Evolutionary conservation across 78 protist species (phyloP).

Genomic region (Abeoforma whisleri): DNA sequence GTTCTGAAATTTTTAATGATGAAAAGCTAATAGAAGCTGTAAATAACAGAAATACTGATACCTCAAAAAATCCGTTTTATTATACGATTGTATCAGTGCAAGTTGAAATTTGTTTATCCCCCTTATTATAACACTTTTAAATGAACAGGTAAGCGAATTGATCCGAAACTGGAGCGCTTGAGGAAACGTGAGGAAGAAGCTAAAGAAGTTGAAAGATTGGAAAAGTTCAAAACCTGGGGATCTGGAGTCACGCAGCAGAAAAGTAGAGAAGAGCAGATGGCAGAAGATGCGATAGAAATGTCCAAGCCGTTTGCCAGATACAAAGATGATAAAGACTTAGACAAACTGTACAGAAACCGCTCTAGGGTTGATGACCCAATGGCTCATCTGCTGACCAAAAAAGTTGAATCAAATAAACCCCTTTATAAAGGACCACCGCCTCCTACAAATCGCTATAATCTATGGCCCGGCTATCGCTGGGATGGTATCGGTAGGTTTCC

Average conservation of each 20-base stretch:
- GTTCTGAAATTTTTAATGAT: no score
- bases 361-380: constrained; percentile 14
- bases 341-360: neutral
- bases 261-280: neutral
- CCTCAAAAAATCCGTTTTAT: no score
- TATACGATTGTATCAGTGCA: no score
- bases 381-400: constrained; percentile 8
- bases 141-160: neutral
- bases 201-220: constrained; percentile 3
- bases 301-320: constrained; percentile 16
- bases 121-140: no score
- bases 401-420: neutral
- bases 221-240: constrained; percentile 1
- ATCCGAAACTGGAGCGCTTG: constrained; percentile 21
- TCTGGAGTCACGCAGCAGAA: neutral
- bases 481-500: constrained; percentile 23
- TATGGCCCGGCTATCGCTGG: constrained; percentile 33
- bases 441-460: neutral
- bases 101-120: no score
- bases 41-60: no score
- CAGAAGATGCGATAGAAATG: neutral
- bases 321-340: constrained; percentile 1
- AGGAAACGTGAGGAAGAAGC: neutral
- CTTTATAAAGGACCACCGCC: constrained; percentile 23
- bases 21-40: no score